These are phyloP conservation scores for Urostyla sp. DNA, from an alignment of 73 alveolate genomes.

Conservation along the genomic window DNA sequence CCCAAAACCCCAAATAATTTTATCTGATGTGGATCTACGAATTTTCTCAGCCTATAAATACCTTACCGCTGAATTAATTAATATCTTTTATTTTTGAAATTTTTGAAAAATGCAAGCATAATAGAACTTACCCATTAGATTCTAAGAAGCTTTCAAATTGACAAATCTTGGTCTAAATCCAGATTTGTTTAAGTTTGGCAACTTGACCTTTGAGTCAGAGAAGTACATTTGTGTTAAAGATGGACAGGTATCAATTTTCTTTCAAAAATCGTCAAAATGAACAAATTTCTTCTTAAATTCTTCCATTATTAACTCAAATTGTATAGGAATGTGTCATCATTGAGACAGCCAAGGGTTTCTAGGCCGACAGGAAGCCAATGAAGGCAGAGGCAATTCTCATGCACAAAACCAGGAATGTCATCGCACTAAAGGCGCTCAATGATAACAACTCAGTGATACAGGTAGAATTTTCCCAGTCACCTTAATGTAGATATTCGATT, in stretches of 20 bases:
- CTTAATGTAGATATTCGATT: constrained; percentile 70
- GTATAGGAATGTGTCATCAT: constrained; percentile 72
- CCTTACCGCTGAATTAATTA: too few relatives aligned
- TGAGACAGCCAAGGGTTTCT: constrained; percentile 72
- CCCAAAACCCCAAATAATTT: too few relatives aligned
- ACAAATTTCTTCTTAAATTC: constrained; percentile 17
- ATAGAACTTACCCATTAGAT: constrained; percentile 81
- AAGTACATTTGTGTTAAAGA: constrained; percentile 94
- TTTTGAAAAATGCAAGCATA: constrained; percentile 42
- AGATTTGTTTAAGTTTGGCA: constrained; percentile 87
- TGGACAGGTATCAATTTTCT: constrained; percentile 68
- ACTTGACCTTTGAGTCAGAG: constrained; percentile 92
- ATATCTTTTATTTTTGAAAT: too few relatives aligned
- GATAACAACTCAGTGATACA: constrained; percentile 66
- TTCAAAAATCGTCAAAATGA: constrained; percentile 11
- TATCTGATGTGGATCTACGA: background rate
- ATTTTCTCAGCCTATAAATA: background rate
- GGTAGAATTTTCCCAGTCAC: constrained; percentile 13
- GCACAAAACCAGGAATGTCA: constrained; percentile 94
- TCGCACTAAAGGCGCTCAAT: constrained; percentile 94
- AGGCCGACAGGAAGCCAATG: constrained; percentile 92
- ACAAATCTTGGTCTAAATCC: constrained; percentile 89
- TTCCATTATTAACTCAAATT: background rate
- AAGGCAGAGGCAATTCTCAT: constrained; percentile 97
- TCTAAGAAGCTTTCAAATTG: constrained; percentile 77